Base-by-base conservation (phyloP, 75 land plant species). In the Picea glauca region DNA sequence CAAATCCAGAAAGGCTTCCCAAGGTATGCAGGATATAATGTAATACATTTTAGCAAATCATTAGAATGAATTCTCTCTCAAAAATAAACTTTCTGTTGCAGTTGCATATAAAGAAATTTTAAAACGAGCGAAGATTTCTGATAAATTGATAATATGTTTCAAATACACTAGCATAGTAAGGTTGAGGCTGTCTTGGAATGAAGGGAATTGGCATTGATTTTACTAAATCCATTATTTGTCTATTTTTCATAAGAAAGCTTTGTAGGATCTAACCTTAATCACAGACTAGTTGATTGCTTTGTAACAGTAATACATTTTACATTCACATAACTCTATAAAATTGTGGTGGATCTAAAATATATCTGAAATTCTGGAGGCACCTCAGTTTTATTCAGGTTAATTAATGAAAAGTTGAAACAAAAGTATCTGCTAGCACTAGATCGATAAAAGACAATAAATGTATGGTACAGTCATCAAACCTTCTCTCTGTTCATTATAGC, bases 1-100 rank as follows among this genome's bases (percentile, higher is more conserved):
- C 93, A 23, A 87, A 91, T 81, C 94, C 96, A 58, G 97, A 96
- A 81, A 86, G 97, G 21, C 59, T 90, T 74, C 85, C 92, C 13
- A 96, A 96, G 94, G 97, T 94, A 75, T 78, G 68, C 11, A 2
- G 35, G 54, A 40, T 43, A 17, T 66, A 33, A 40, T 70, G 43
- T 11, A 12, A 43, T 20, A 43, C 2, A 70, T n/a, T 38, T 2
- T 12, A 9, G 4, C 43, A 17, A 2, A 70, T 23, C 26, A 70
- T 9, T 40, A 70, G 56, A 11, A 40, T 43, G 26, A 26, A 26
- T 26, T 26, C 26, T 26, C 4, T 38, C 72, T 38, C 20, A 35
- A 13, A 68, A 40, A 40, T 4, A 40, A 33, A 68, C 18, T 68
- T 38, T 68, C 46, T 8, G 20, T 38, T 68, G 72, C 20, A 68